phyloP scores from a whole-genome alignment of 768 basidiomycete genomes.

The Vishniacozyma victoriae region DNA sequence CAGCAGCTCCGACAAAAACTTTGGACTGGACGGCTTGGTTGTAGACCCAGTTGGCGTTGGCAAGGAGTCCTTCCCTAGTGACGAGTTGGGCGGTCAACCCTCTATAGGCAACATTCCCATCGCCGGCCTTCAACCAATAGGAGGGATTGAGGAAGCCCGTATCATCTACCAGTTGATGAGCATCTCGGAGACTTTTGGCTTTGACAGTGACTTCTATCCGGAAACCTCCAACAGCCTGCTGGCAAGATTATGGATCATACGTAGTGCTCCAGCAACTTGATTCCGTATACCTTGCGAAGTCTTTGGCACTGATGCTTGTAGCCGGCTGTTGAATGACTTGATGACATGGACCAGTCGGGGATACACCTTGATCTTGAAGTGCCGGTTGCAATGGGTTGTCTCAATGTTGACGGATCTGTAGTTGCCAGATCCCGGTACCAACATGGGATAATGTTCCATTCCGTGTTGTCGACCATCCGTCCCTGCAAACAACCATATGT shows the following conservation, averaged over 20 bases:
- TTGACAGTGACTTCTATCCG: slow-evolving; percentile 22
- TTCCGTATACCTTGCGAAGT: slow-evolving; percentile 3
- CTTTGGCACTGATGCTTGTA: slow-evolving; percentile 14
- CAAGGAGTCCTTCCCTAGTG: slow-evolving; percentile 7
- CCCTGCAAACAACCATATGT: slow-evolving; percentile 3
- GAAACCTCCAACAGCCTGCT: slow-evolving; percentile 13
- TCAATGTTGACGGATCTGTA: slow-evolving; percentile 13
- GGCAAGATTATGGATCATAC: slow-evolving; percentile 17
- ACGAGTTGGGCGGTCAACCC: background rate
- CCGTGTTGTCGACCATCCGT: slow-evolving; percentile 1
- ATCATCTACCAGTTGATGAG: background rate
- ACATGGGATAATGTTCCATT: background rate
- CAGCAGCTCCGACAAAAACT: slow-evolving; percentile 5
- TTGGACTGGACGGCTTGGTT: slow-evolving; percentile 5
- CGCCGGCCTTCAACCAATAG: slow-evolving; percentile 9
- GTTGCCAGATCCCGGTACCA: slow-evolving; percentile 5
- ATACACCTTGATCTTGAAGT: slow-evolving; percentile 19
- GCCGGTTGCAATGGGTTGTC: background rate
- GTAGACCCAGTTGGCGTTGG: slow-evolving; percentile 25
- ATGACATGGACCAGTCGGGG: slow-evolving; percentile 22
- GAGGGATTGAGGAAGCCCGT: slow-evolving; percentile 9
- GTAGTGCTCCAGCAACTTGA: background rate
- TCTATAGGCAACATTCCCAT: background rate
- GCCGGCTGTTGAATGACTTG: slow-evolving; percentile 25
- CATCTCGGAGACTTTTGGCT: slow-evolving; percentile 7